Conservation (phyloP, 768 basidiomycete species). For the Mrakia gelida region DNA sequence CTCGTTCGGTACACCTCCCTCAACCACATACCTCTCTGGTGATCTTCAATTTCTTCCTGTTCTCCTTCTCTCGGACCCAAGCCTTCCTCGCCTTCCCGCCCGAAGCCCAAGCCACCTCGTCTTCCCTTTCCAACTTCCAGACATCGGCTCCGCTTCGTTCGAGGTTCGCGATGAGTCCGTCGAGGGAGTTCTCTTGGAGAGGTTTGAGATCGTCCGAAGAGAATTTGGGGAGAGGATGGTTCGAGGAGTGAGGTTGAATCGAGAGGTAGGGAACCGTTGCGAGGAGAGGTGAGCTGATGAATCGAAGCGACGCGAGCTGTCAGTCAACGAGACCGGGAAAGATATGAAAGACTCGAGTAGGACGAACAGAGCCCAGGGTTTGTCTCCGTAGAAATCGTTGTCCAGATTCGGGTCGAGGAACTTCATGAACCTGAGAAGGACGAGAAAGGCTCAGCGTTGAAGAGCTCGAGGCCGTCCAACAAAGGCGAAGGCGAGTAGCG, state of each 20-base stretch:
- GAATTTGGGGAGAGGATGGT: not conserved
- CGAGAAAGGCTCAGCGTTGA: not conserved
- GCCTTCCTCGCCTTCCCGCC: not conserved
- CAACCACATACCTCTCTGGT: not conserved
- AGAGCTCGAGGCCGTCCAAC: too few species aligned
- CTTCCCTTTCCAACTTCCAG: not conserved
- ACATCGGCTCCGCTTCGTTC: not conserved
- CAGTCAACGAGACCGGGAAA: too few species aligned
- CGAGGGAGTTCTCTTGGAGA: constrained; percentile 8
- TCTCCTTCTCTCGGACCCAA: constrained; percentile 13
- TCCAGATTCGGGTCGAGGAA: constrained; percentile 22
- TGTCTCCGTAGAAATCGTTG: constrained; percentile 29
- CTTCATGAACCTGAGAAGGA: constrained; percentile 8
- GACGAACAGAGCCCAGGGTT: constrained; percentile 31
- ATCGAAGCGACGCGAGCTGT: too few species aligned
- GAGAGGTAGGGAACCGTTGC: too few species aligned
- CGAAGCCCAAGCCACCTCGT: not conserved
- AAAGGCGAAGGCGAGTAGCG: not conserved
- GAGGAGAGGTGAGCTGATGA: too few species aligned
- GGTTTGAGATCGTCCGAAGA: not conserved
- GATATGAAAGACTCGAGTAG: too few species aligned
- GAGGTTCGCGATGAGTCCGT: not conserved
- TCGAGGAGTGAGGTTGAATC: too few species aligned
- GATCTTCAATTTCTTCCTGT: constrained; percentile 19
- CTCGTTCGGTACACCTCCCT: too few species aligned